Conservation (phyloP, 106 monocot genomes). For the Chionographis japonica region DNA sequence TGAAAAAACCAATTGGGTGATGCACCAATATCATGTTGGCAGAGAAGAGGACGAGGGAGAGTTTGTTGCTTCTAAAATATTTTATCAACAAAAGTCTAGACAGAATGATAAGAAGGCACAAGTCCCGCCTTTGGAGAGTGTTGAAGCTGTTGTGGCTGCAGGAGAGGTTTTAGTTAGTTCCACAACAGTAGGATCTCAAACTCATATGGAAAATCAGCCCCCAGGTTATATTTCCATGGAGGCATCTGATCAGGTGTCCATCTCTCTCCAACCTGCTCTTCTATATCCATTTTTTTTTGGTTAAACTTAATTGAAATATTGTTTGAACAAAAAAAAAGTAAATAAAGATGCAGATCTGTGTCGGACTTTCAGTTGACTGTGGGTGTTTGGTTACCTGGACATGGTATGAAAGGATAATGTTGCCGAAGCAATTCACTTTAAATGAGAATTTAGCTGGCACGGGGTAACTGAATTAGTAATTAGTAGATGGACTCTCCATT, state of each 20-base stretch:
- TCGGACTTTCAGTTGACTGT: too few relatives aligned
- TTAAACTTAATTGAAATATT: too few relatives aligned
- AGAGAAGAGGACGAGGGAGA: constrained; percentile 39
- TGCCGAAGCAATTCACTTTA: too few relatives aligned
- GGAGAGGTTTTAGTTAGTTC: constrained; percentile 6
- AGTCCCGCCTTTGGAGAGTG: constrained; percentile 3
- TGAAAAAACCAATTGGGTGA: constrained; percentile 72
- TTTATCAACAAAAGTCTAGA: constrained; percentile 36
- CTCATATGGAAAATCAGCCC: constrained; percentile 11
- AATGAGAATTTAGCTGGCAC: too few relatives aligned
- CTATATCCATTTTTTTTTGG: neutral
- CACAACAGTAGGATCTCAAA: constrained; percentile 10
- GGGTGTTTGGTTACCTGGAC: too few relatives aligned
- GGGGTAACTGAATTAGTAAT: too few relatives aligned
- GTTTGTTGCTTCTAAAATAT: constrained; percentile 74
- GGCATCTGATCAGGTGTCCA: constrained; percentile 17
- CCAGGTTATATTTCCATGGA: neutral
- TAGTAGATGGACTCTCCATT: too few relatives aligned
- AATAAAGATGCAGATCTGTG: too few relatives aligned
- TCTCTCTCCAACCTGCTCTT: neutral
- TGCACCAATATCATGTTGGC: constrained; percentile 80
- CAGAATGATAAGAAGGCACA: constrained; percentile 16
- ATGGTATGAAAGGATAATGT: too few relatives aligned
- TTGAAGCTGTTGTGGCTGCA: constrained; percentile 9
- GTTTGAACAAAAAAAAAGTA: too few relatives aligned